phyloP scores from a whole-genome alignment of 2,329 filamentous ascomycete species.

The Colletotrichum paranaense region DNA sequence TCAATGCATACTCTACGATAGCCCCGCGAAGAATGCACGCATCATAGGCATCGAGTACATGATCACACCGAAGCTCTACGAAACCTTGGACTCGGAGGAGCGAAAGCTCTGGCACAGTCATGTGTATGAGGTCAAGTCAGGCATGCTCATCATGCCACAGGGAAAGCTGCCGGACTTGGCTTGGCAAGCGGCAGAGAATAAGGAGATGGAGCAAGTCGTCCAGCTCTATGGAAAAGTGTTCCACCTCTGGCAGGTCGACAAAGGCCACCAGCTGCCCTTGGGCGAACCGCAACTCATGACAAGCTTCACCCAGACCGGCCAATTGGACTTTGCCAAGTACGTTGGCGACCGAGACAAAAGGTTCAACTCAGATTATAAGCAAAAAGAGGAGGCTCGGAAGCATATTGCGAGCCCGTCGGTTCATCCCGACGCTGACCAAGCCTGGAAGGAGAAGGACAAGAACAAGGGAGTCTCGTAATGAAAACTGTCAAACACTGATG shows the following conservation, averaged over 20 bases:
- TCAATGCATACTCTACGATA: conserved; percentile 89
- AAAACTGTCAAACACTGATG: conserved; percentile 21
- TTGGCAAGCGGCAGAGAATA: conserved; percentile 82
- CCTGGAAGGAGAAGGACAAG: conserved; percentile 28
- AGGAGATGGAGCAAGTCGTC: conserved; percentile 83
- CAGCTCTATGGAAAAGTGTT: conserved; percentile 85
- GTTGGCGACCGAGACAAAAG: conserved; percentile 57
- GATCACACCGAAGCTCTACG: conserved; percentile 78
- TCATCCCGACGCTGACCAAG: conserved; percentile 46
- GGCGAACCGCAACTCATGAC: conserved; percentile 67
- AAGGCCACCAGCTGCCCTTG: conserved; percentile 69
- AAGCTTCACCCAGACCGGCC: conserved; percentile 60
- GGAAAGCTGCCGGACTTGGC: conserved; percentile 66
- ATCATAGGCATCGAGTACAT: conserved; percentile 92
- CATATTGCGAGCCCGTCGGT: conserved; percentile 54
- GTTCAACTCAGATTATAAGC: conserved; percentile 57
- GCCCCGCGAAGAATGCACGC: conserved; percentile 71
- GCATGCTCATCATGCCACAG: conserved; percentile 83
- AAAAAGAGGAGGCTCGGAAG: conserved; percentile 57
- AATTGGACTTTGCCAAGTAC: conserved; percentile 58
- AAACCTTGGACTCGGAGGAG: conserved; percentile 73
- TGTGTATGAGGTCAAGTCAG: conserved; percentile 79
- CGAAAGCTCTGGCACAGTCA: conserved; percentile 84
- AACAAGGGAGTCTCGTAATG: background rate
- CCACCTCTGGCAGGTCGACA: conserved; percentile 88